phyloP scores from a whole-genome alignment of 306 rosid genomes.

The Geum urbanum region DNA sequence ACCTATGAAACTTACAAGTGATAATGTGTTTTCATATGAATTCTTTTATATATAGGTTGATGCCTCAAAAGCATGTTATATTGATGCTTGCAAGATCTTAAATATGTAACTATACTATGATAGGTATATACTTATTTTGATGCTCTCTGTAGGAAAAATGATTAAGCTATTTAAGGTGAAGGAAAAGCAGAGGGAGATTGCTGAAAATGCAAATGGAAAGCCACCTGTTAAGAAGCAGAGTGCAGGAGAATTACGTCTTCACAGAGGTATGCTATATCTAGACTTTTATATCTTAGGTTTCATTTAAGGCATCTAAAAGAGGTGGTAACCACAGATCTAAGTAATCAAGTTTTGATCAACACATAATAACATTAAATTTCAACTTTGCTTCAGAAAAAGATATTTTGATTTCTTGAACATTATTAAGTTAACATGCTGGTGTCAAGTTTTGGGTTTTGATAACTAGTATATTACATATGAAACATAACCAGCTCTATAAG shows the following conservation, averaged over 20 bases:
- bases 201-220: slow-evolving; percentile 45
- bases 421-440: no score
- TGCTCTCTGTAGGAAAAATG: slow-evolving; percentile 39
- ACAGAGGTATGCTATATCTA: slow-evolving; percentile 33
- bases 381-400: neutral
- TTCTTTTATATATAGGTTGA: no score
- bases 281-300: neutral
- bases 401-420: no score
- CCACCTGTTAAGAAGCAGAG: slow-evolving; percentile 41
- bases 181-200: slow-evolving; percentile 54
- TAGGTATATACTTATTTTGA: neutral
- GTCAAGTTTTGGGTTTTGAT: neutral
- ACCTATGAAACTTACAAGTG: no score
- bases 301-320: neutral
- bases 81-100: neutral
- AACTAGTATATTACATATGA: neutral
- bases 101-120: neutral
- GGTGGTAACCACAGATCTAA: neutral
- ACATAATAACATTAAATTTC: neutral
- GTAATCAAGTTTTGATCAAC: neutral
- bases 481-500: neutral
- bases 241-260: slow-evolving; percentile 62
- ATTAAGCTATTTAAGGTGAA: slow-evolving; percentile 56
- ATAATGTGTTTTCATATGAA: neutral
- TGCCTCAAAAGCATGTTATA: neutral